Base-by-base conservation (phyloP, 2,329 filamentous ascomycete species). In the Clarireedia sp. region DNA sequence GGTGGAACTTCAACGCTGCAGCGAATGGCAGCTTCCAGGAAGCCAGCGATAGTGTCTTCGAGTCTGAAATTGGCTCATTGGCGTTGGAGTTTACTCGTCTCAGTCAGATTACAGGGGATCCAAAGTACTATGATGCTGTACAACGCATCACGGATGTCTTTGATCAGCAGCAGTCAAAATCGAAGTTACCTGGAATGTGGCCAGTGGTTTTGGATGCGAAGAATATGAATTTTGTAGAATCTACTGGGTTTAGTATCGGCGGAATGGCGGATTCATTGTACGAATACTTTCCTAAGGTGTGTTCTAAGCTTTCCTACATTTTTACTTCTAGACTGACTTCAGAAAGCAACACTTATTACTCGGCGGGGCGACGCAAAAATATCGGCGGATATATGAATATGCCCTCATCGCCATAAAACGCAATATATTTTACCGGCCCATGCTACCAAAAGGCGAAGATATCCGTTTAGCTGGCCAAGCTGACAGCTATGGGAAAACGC, bases 61-160 rank as follows among this genome's bases (percentile, higher is more conserved):
- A 80, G 21, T 55, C 81, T 29, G 81, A 83, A 63, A 64, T 83
- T 26, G 82, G 81, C 4, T 81, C 81, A 3, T 68, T 86, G 21
- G 74, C 73, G 48, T 70, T 85, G 17, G 82, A 86, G 62, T 79
- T 86, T 59, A 85, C 82, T 19, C 77, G 82, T 47, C 71, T 86
- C 19, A 78, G 80, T n/a, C 82, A 85, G 65, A 67, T 85, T 37
- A 85, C 81, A 3, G 76, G 76, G 14, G 76, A 86, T 59, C 70
- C 73, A 53, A 79, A 78, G 58, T 86, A 78, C 68, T 84, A 80
- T 62, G 81, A 85, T 65, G 80, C 80, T 12, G 72, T 81, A 3
- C 73, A 81, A 61, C 74, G 80, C 41, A 77, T 86, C 57, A 74
- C 74, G 14, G 73, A 82, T 58, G 71, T 76, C 49, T 73, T 86